Evolutionary conservation across 2,329 filamentous ascomycete genomes (phyloP), one percentile per base, ranked within the genome.

Genomic region (Aureobasidium sp.): DNA sequence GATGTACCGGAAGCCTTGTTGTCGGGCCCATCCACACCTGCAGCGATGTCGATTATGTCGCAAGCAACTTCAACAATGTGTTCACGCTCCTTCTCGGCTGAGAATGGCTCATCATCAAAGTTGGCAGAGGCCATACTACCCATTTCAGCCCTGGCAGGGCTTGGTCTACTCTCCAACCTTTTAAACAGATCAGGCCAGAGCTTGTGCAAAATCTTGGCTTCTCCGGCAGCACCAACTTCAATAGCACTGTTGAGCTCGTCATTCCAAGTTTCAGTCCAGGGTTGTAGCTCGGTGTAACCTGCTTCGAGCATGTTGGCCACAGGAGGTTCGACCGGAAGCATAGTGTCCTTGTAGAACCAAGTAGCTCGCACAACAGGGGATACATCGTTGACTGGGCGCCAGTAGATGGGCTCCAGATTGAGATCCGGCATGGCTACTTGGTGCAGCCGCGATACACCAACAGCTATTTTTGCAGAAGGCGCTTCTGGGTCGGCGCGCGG

Each of bases 261-360:
- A 58, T 82, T 83, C 91, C 94, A 99, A 1, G 93, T 96, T 68
- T 94, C 85, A 1, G 89, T 91, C 87, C 93, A 96, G 0, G 91
- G 90, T 60, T 86, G 87, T 56, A 97, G 79, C 69, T 96, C 90
- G 62, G 88, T 79, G 71, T 96, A 99, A 6, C 93, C 92, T n/a
- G 86, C 83, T 73, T 99, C 94, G 1, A 99, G 81, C 73, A 92
- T 91, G 68, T 97, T 99, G 9, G 94, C 91, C 37, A 97, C 87
- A 17, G 85, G 79, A 0, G 90, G 84, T 65, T 96, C 90, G 6
- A 99, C 84, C 0, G 94, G 94, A 63, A 90, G 79, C 91, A 97
- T 96, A 0, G 89, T 93, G 70, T 97, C 92, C 77, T 88, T 89
- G 75, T 97, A 97, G 73, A 99, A 99, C 94, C 94, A 99, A 0